Percentiles rank a stretch among this genome's conserved stretches.
These are phyloP conservation scores for Neovahlkampfia damariscottae DNA, from an alignment of 78 protist species.

Conservation along the genomic window DNA sequence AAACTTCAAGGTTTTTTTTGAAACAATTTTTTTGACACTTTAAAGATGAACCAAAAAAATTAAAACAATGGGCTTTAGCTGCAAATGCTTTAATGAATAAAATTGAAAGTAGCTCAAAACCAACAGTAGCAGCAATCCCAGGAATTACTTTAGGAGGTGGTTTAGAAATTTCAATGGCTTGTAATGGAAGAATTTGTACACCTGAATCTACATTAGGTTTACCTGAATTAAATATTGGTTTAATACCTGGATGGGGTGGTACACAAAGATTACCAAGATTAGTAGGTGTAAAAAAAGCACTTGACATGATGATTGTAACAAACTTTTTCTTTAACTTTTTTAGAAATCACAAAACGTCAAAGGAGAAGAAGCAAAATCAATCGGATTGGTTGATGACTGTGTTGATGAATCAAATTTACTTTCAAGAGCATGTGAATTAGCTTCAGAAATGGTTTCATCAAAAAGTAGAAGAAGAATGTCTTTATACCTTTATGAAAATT, in stretches of 20 bases:
- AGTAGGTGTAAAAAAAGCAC: slow-evolving; percentile 15
- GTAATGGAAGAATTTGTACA: slow-evolving; percentile 25
- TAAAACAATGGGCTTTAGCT: not conserved
- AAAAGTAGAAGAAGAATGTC: not conserved
- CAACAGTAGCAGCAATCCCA: slow-evolving; percentile 35
- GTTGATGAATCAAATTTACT: not conserved
- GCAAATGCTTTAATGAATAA: not conserved
- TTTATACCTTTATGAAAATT: not conserved
- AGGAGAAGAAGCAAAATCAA: not conserved
- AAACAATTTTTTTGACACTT: no score
- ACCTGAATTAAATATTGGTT: slow-evolving; percentile 36
- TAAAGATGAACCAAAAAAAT: not conserved
- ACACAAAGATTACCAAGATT: slow-evolving; percentile 45
- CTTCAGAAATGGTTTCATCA: not conserved
- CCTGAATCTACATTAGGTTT: not conserved
- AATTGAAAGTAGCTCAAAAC: slow-evolving; percentile 25
- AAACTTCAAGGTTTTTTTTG: not conserved
- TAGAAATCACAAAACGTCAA: not conserved
- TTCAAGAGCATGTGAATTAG: not conserved
- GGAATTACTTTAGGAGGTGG: slow-evolving; percentile 49
- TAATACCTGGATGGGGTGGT: slow-evolving; percentile 49
- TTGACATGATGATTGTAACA: not conserved
- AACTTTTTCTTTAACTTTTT: not conserved
- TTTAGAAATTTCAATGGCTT: slow-evolving; percentile 26
- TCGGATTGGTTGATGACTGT: not conserved